phyloP scores from a whole-genome alignment of 2,329 filamentous ascomycete species.

The Colletotrichum lindemuthianum region DNA sequence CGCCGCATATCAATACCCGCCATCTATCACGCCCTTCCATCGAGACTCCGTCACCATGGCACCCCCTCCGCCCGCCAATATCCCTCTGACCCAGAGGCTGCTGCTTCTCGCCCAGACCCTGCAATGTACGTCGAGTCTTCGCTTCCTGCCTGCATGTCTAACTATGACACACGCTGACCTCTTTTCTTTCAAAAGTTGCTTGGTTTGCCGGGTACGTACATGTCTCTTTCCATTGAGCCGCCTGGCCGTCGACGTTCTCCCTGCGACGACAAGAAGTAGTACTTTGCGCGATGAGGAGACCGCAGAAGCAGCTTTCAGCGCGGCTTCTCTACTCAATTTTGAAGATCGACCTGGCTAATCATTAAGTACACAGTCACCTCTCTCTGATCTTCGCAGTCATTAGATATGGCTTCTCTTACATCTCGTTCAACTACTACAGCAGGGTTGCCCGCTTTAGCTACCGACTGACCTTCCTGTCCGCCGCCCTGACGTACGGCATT shows the following conservation, averaged over 20 bases:
- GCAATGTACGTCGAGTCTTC: constrained; percentile 75
- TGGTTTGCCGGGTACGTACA: constrained; percentile 83
- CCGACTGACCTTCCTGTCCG: constrained; percentile 88
- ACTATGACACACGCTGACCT: constrained; percentile 46
- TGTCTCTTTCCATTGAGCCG: constrained; percentile 20
- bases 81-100: constrained; percentile 80
- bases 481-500: constrained; percentile 93
- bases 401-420: constrained; percentile 86
- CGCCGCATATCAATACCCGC: neutral
- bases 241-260: constrained; percentile 25
- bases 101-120: constrained; percentile 85
- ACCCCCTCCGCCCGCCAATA: constrained; percentile 75
- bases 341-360: constrained; percentile 5
- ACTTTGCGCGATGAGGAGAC: constrained; percentile 1
- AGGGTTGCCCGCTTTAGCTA: constrained; percentile 84
- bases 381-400: constrained; percentile 84
- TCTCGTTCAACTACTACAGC: constrained; percentile 88
- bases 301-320: neutral
- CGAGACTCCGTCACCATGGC: constrained; percentile 44
- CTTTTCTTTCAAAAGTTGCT: constrained; percentile 62
- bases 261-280: constrained; percentile 25
- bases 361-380: constrained; percentile 72
- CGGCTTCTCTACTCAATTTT: neutral
- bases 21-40: constrained; percentile 3
- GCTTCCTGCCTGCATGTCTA: constrained; percentile 29